Percentiles rank a stretch among this genome's conserved stretches.
phyloP scores from a whole-genome alignment of 768 basidiomycete genomes.

The Boletus sensibilis region DNA sequence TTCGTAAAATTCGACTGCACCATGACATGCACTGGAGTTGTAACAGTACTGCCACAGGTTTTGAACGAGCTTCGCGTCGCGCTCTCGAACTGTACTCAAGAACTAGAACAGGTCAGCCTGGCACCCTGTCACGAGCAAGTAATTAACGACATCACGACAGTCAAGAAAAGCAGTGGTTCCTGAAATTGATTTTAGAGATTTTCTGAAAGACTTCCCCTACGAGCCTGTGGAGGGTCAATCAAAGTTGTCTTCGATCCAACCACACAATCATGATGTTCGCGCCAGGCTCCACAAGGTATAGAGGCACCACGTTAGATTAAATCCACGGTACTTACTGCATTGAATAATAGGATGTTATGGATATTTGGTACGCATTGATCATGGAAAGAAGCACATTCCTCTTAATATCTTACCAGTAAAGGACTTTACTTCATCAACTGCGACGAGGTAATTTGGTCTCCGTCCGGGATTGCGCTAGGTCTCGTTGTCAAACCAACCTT shows the following conservation, averaged over 20 bases:
- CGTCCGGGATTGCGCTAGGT: slow-evolving; percentile 23
- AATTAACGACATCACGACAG: slow-evolving; percentile 6
- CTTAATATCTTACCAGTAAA: slow-evolving; percentile 6
- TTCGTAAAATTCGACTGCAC: slow-evolving; percentile 5
- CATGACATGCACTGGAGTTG: neutral
- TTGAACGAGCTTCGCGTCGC: slow-evolving; percentile 19
- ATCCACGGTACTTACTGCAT: neutral
- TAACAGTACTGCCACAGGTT: slow-evolving; percentile 14
- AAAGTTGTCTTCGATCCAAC: slow-evolving; percentile 6
- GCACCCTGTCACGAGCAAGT: neutral
- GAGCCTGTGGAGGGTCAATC: slow-evolving; percentile 13
- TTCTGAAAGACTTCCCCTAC: slow-evolving; percentile 8
- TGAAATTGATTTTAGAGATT: slow-evolving; percentile 18
- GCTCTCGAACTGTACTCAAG: slow-evolving; percentile 15
- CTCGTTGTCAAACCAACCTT: slow-evolving; percentile 25
- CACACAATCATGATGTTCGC: neutral
- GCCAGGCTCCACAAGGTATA: slow-evolving; percentile 19
- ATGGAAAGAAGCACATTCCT: neutral
- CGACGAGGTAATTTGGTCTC: slow-evolving; percentile 24
- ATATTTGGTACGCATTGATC: slow-evolving; percentile 10
- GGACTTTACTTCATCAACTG: slow-evolving; percentile 10
- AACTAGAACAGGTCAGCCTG: slow-evolving; percentile 22
- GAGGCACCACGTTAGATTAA: neutral
- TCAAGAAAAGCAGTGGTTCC: slow-evolving; percentile 7
- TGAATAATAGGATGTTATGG: slow-evolving; percentile 2